Evolutionary conservation across 345 rosid species (phyloP).

Genomic region (Corymbia maculata): DNA sequence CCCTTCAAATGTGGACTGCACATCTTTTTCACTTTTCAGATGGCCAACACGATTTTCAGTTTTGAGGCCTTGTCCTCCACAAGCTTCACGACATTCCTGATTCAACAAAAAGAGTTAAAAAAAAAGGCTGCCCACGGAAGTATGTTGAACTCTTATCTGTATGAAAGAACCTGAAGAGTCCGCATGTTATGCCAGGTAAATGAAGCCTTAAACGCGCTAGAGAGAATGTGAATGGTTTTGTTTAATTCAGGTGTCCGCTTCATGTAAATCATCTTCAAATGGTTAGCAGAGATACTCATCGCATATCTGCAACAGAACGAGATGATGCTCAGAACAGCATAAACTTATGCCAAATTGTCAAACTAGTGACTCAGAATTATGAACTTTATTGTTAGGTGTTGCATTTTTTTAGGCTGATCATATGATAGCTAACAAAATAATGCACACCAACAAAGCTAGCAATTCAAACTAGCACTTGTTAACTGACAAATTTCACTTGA

Average conservation of each 20-base stretch:
- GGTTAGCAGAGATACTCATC: slow-evolving; percentile 64
- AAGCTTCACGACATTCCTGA: slow-evolving; percentile 97
- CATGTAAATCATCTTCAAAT: slow-evolving; percentile 68
- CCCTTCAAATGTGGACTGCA: slow-evolving; percentile 91
- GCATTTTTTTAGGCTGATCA: not conserved
- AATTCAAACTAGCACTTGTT: not conserved
- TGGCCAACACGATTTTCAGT: slow-evolving; percentile 87
- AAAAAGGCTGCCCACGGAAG: not conserved
- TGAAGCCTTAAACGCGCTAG: slow-evolving; percentile 79
- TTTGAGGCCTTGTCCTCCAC: slow-evolving; percentile 94
- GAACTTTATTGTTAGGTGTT: not conserved
- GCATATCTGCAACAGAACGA: slow-evolving; percentile 47
- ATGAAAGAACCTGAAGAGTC: slow-evolving; percentile 66
- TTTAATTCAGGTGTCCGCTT: slow-evolving; percentile 71
- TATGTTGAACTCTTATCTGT: not conserved
- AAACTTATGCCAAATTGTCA: not conserved
- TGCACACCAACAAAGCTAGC: not conserved
- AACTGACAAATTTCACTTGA: not conserved
- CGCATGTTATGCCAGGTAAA: slow-evolving; percentile 90
- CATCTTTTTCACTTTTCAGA: slow-evolving; percentile 78
- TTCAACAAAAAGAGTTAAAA: not conserved
- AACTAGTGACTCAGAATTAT: not conserved
- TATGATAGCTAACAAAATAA: not conserved
- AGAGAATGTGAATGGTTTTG: slow-evolving; percentile 71
- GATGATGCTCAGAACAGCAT: not conserved